Evolutionary conservation across 2,329 filamentous ascomycete species (phyloP), one percentile per base, ranked within the genome.

Genomic region (Microdochium nivale): DNA sequence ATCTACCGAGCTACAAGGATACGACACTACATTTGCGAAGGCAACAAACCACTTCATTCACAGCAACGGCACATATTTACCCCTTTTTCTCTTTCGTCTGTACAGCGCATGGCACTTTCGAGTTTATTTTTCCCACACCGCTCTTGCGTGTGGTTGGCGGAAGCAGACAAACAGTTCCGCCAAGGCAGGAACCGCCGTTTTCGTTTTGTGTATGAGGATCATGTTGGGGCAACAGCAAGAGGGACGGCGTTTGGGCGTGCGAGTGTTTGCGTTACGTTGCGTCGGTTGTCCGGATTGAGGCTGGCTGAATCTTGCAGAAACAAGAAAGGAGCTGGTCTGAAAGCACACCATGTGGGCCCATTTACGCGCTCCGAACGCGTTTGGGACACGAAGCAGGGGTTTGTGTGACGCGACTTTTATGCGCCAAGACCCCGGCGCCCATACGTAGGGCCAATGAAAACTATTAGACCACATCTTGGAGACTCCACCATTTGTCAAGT

Each of bases 71-170:
- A 44, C 40, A 47, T 30, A 30, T n/a, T 35, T 49, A 24, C 35
- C 44, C 33, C 23, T 46, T 30, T 37, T 7, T 44, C 49, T 46
- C 30, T 50, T 37, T 50, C 51, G 52, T 50, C 27, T n/a, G 33
- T 49, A 40, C 32, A 32, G 47, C 49, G 32, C 48, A 44, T 47
- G 50, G 37, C 32, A 49, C 49, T 50, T 14, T 48, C 33, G 14
- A 8, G 27, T 49, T 46, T 21, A 11, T 49, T 24, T 47, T 33
- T 16, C 3, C 32, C 25, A 32, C 33, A 47, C 33, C 33, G 19
- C 24, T 33, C 43, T 23, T 23, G 33, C 50, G 40, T 46, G 10
- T 27, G 11, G 27, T 44, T 7, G 13, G 19, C 14, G 10, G 40
- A 19, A 3, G 7, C 40, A 4, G 14, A 7, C 10, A 19, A 7